A percentile compares a stretch with the other conserved stretches of the same genome.
These are phyloP conservation scores for Ruellia speciosa DNA, from an alignment of 305 asterid species.

Conservation along the genomic window DNA sequence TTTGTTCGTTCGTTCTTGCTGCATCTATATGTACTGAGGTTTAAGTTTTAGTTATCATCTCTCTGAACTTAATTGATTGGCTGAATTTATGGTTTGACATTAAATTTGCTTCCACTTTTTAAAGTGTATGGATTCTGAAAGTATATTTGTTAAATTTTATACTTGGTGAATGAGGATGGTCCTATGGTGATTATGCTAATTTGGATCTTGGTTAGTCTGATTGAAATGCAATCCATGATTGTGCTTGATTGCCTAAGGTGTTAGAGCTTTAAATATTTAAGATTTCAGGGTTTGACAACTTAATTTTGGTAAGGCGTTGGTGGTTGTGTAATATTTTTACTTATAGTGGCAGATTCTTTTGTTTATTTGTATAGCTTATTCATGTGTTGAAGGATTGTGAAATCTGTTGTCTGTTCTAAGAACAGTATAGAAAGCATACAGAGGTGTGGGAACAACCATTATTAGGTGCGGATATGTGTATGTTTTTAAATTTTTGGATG, in stretches of 20 bases:
- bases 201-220: constrained; percentile 1
- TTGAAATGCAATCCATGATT: background rate
- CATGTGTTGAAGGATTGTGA: background rate
- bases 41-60: no score
- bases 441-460: background rate
- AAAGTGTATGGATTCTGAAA: constrained; percentile 3
- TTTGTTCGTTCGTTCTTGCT: no score
- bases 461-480: background rate
- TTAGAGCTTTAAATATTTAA: background rate
- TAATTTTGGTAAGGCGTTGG: constrained; percentile 12
- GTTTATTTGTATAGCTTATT: background rate
- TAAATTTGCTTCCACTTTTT: background rate
- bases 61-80: constrained; percentile 3
- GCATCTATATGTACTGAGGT: no score
- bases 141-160: no score
- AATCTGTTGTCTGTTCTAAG: background rate
- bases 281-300: constrained; percentile 10
- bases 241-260: background rate
- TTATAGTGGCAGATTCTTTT: constrained; percentile 9
- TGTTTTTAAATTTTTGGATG: background rate
- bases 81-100: background rate
- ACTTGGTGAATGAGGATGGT: background rate
- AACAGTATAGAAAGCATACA: background rate
- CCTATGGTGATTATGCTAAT: background rate
- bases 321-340: background rate